Evolutionary conservation across 169 alveolate genomes (phyloP).

Genomic region (Plasmodium coatneyi): DNA sequence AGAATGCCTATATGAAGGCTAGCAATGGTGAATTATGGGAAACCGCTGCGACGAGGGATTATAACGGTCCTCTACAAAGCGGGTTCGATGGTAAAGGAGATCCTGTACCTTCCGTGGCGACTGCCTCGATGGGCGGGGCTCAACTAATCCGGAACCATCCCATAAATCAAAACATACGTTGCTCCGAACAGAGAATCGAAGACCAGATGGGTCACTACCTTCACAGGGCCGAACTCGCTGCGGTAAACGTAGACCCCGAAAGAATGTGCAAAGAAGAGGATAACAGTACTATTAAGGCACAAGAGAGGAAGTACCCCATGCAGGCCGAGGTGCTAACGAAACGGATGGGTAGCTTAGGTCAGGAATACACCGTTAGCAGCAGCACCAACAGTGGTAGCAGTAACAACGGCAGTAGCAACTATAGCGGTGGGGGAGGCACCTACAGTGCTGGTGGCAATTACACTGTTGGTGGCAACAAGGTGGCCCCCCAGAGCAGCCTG

Average conservation of each 20-base stretch:
- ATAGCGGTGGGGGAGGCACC: background rate
- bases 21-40: background rate
- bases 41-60: background rate
- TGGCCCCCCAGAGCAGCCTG: background rate
- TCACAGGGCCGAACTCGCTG: background rate
- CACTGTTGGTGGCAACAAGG: background rate
- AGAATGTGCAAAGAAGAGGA: background rate
- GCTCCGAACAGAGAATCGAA: background rate
- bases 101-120: background rate
- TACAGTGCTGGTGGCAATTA: background rate
- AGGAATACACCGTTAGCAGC: background rate
- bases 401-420: background rate
- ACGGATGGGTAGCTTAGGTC: background rate
- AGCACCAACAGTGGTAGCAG: conserved; percentile 11
- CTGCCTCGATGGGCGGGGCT: background rate
- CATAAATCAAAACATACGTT: background rate
- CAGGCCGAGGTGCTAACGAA: background rate
- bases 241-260: background rate
- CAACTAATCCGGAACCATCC: background rate
- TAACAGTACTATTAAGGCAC: background rate
- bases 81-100: background rate
- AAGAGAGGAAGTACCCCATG: background rate
- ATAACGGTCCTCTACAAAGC: background rate
- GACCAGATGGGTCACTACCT: background rate
- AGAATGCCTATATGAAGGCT: background rate